phyloP scores from a whole-genome alignment of 495 filamentous ascomycete genomes.

The Penicillium roqueforti region DNA sequence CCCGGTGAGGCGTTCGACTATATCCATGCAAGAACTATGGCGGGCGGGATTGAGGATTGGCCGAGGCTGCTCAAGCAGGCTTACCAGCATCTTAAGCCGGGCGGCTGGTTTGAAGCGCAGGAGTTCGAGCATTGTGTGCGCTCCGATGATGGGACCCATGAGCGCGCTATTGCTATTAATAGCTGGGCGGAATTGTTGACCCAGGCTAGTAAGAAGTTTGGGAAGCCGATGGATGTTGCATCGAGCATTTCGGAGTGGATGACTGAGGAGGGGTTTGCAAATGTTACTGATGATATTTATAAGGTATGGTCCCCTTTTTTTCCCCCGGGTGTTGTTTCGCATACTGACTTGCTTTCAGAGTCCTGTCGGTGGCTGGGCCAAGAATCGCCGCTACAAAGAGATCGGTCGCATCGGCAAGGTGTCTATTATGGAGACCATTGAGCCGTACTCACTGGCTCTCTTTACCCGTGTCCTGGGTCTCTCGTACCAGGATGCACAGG shows the following conservation, averaged over 20 bases:
- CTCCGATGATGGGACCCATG: conserved; percentile 40
- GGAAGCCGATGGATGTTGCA: conserved; percentile 38
- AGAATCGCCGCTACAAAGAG: conserved; percentile 45
- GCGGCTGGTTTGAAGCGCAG: conserved; percentile 54
- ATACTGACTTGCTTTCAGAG: conserved; percentile 22
- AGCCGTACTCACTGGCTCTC: conserved; percentile 50
- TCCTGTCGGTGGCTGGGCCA: conserved; percentile 49
- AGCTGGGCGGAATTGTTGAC: conserved; percentile 29
- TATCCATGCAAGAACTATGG: conserved; percentile 46
- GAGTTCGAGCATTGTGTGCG: conserved; percentile 41
- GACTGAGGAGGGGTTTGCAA: conserved; percentile 30
- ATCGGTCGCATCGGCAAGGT: conserved; percentile 42
- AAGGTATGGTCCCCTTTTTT: conserved; percentile 27
- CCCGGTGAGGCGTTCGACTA: conserved; percentile 42
- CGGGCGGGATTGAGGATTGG: conserved; percentile 46
- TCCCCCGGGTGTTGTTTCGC: background rate
- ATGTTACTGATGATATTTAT: conserved; percentile 37
- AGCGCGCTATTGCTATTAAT: conserved; percentile 18
- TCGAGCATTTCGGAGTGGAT: conserved; percentile 23
- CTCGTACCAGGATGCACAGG: conserved; percentile 33
- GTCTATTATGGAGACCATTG: conserved; percentile 38
- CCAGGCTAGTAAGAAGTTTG: conserved; percentile 34
- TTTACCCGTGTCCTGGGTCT: conserved; percentile 54
- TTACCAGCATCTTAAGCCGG: conserved; percentile 43
- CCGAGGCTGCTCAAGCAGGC: conserved; percentile 32